Conservation (phyloP, 164 flowering plant genomes). For the Macadamia integrifolia region DNA sequence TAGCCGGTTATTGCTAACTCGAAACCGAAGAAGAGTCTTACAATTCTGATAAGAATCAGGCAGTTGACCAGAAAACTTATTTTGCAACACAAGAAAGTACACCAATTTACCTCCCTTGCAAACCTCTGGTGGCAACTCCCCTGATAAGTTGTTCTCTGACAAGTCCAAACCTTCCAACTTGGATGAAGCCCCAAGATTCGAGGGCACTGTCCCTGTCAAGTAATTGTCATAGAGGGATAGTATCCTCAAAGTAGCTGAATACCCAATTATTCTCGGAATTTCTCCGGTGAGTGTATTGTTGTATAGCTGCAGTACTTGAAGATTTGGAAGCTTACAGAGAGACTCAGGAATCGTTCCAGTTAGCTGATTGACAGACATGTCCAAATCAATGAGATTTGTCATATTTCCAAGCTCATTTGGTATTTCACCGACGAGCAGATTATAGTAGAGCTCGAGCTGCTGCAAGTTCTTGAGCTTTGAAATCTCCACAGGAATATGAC, state of each 20-base stretch:
- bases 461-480: conserved; percentile 53
- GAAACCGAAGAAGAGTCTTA: conserved; percentile 54
- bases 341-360: conserved; percentile 71
- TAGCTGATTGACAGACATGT: conserved; percentile 66
- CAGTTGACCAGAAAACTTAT: conserved; percentile 57
- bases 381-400: conserved; percentile 57
- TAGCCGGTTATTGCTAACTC: conserved; percentile 63
- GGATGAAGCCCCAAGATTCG: conserved; percentile 49
- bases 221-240: conserved; percentile 65
- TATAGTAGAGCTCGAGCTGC: conserved; percentile 75
- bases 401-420: conserved; percentile 82
- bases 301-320: conserved; percentile 59
- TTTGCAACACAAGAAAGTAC: conserved; percentile 61
- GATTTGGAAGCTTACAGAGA: conserved; percentile 60
- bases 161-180: conserved; percentile 49
- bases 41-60: conserved; percentile 62
- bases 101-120: conserved; percentile 66
- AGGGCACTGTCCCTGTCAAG: conserved; percentile 66
- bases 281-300: conserved; percentile 81
- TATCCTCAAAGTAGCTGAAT: conserved; percentile 48
- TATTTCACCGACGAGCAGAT: conserved; percentile 55
- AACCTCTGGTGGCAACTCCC: conserved; percentile 54
- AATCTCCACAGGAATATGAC: conserved; percentile 60
- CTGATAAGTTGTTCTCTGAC: conserved; percentile 70
- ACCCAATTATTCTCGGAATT: conserved; percentile 53